Conservation (phyloP, 257 asterid species). For the Solanum boliviense region DNA sequence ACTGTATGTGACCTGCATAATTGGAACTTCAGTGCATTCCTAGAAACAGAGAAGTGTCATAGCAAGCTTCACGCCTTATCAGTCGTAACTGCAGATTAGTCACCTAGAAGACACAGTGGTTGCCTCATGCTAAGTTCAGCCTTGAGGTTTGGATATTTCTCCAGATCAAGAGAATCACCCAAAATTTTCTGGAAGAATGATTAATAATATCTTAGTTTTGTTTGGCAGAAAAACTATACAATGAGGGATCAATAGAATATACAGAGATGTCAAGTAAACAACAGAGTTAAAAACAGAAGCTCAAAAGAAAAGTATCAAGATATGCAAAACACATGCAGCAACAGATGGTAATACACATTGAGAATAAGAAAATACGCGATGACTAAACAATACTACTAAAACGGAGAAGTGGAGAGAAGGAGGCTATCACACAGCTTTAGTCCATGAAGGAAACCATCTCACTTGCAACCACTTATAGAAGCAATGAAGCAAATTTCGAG, state of each 20-base stretch:
- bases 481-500: background rate
- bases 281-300: background rate
- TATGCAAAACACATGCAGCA: background rate
- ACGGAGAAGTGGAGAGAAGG: background rate
- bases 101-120: slow-evolving; percentile 76
- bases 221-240: background rate
- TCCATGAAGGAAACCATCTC: background rate
- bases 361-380: background rate
- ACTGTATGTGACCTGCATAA: background rate
- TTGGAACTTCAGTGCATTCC: background rate
- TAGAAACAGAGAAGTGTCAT: background rate
- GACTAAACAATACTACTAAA: background rate
- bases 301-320: background rate
- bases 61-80: background rate
- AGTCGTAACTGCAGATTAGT: slow-evolving; percentile 10
- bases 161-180: slow-evolving; percentile 51
- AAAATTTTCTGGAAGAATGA: slow-evolving; percentile 52
- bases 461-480: background rate
- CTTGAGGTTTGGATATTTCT: slow-evolving; percentile 55
- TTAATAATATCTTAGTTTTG: background rate
- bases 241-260: background rate
- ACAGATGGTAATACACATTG: background rate
- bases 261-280: background rate
- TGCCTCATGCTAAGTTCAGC: slow-evolving; percentile 94
- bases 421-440: background rate